phyloP scores from a whole-genome alignment of 2,329 filamentous ascomycete species.

The Sclerotinia sclerotiorum region DNA sequence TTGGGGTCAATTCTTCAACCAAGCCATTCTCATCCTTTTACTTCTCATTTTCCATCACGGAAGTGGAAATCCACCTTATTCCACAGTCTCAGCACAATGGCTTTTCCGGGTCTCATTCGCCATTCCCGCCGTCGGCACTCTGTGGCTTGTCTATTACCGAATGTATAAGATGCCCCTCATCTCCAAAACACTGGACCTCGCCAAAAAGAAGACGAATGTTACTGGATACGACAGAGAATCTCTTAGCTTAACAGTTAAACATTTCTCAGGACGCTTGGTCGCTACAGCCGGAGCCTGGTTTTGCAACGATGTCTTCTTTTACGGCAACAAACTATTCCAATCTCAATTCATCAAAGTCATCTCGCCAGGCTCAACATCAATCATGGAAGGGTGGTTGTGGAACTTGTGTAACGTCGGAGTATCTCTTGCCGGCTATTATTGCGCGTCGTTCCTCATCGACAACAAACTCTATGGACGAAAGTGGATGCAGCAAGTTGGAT shows the following conservation, averaged over 20 bases:
- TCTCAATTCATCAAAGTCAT: slow-evolving; percentile 84
- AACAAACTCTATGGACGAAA: slow-evolving; percentile 84
- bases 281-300: slow-evolving; percentile 91
- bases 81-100: slow-evolving; percentile 74
- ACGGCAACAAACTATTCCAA: slow-evolving; percentile 98
- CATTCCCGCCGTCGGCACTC: slow-evolving; percentile 82
- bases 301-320: slow-evolving; percentile 98
- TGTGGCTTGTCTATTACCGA: slow-evolving; percentile 96
- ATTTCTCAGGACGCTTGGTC: slow-evolving; percentile 83
- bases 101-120: slow-evolving; percentile 92
- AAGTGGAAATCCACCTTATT: slow-evolving; percentile 66
- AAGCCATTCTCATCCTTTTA: slow-evolving; percentile 81
- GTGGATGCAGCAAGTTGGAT: slow-evolving; percentile 93
- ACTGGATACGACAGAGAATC: slow-evolving; percentile 92
- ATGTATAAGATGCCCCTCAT: slow-evolving; percentile 91
- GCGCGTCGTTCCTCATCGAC: slow-evolving; percentile 52
- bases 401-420: slow-evolving; percentile 90
- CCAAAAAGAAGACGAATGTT: slow-evolving; percentile 83
- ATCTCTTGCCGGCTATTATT: slow-evolving; percentile 83
- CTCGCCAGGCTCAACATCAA: slow-evolving; percentile 57
- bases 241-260: slow-evolving; percentile 70
- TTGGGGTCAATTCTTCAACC: slow-evolving; percentile 96
- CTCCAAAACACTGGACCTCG: slow-evolving; percentile 74
- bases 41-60: slow-evolving; percentile 81
- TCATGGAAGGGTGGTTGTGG: slow-evolving; percentile 89